Evolutionary conservation across 345 rosid species (phyloP), one percentile per base, ranked within the genome.

Genomic region (Brassica juncea): DNA sequence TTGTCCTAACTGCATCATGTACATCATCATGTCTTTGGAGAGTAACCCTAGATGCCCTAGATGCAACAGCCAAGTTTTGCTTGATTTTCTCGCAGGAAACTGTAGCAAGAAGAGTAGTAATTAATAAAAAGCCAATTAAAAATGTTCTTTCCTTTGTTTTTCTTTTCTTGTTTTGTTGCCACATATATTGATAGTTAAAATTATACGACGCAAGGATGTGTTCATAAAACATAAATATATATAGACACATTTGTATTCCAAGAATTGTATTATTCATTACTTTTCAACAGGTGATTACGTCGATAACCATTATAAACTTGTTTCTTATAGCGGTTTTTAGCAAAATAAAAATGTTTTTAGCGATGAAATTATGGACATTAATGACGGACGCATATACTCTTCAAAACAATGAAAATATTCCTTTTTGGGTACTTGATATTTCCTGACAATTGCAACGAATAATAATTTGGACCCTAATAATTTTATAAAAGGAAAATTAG

Each of bases 1-100:
- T 57, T 81, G 83, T 49, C 73, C 77, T 65, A 75, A 75, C 66
- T 81, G 83, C 69, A 64, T 81, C 64, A 81, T 76, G 80, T 81
- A 81, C 44, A 76, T 81, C 77, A 75, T 81, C 73, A 81, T 66
- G 65, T 81, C 80, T 66, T 66, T 81, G 62, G 77, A 81, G 27
- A 76, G 73, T 57, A 66, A 81, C 63, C 80, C 83, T 70, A 75
- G 66, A 76, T 81, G 83, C 58, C 83, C 83, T 64, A 81, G 72
- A 76, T 81, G 83, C 80, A 81, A 81, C 37, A 81, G 44, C 14
- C 76, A 75, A 30, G 83, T 81, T 57, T 81, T 81, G 65, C 47
- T 81, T 66, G 77, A 81, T 71, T 81, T 81, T 81, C 58, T 81
- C 58, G 8, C 69, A 25, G 58, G n/a, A 65, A 81, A 81, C 63